phyloP scores from a whole-genome alignment of 2,329 filamentous ascomycete genomes.

The Cercospora citrullina region DNA sequence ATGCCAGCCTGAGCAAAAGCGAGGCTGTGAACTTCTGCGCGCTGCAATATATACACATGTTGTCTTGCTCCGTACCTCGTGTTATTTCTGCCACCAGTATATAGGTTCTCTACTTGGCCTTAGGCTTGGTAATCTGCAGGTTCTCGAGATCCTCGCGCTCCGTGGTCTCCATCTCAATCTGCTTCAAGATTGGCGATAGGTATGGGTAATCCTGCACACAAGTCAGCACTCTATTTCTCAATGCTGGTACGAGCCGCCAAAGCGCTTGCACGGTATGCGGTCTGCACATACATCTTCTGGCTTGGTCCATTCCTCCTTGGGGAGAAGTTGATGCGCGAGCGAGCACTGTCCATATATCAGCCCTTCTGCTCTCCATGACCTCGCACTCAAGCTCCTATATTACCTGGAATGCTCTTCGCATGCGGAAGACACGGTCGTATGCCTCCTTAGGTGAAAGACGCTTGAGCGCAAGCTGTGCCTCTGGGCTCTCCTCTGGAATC shows the following conservation, averaged over 20 bases:
- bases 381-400: constrained; percentile 25
- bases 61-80: constrained; percentile 9
- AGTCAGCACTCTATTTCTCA: constrained; percentile 2
- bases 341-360: constrained; percentile 56
- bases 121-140: constrained; percentile 58
- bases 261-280: not conserved
- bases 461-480: constrained; percentile 83
- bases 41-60: constrained; percentile 27
- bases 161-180: constrained; percentile 66
- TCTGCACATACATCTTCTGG: constrained; percentile 59
- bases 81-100: not conserved
- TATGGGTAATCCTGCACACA: constrained; percentile 63
- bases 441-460: constrained; percentile 85
- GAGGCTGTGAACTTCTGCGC: constrained; percentile 16
- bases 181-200: constrained; percentile 65
- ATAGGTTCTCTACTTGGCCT: constrained; percentile 22
- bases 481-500: constrained; percentile 87
- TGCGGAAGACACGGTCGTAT: constrained; percentile 96
- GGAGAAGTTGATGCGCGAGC: constrained; percentile 64
- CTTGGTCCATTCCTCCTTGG: constrained; percentile 67
- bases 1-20: constrained; percentile 21
- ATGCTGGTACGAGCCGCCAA: not conserved
- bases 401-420: constrained; percentile 92
- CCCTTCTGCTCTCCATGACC: not conserved
- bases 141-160: constrained; percentile 70